Percentiles rank a stretch among this genome's conserved stretches.
Evolutionary conservation across 495 filamentous ascomycete species (phyloP).

Genomic region (Umbilicaria muhlenbergii): DNA sequence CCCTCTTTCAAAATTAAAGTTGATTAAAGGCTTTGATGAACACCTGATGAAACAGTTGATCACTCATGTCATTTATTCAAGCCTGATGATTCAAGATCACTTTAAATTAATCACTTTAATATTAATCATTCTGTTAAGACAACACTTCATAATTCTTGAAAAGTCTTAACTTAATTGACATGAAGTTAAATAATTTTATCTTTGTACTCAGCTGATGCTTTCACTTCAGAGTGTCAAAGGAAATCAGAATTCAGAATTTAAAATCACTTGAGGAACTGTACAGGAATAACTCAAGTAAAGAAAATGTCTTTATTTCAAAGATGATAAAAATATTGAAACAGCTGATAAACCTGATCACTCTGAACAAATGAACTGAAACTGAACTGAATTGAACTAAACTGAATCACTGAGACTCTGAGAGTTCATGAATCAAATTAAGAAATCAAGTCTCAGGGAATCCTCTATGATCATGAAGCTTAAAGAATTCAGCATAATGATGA

Average conservation of each 20-base stretch:
- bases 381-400: too few species aligned
- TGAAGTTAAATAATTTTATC: too few species aligned
- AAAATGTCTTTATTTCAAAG: too few species aligned
- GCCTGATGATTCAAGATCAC: not conserved
- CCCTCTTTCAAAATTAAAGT: not conserved
- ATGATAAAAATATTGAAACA: too few species aligned
- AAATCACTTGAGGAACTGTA: too few species aligned
- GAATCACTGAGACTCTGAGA: too few species aligned
- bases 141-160: slow-evolving; percentile 3
- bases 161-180: not conserved
- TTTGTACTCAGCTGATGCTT: not conserved
- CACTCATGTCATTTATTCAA: not conserved
- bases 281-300: too few species aligned
- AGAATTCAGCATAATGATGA: not conserved
- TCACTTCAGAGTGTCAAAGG: not conserved
- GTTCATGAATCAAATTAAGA: not conserved
- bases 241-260: too few species aligned
- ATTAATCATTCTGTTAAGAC: not conserved
- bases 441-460: not conserved
- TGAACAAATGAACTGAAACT: too few species aligned
- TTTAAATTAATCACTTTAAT: not conserved
- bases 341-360: too few species aligned
- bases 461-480: not conserved
- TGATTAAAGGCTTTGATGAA: too few species aligned
- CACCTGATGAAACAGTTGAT: not conserved